A percentile compares a stretch with the other conserved stretches of the same genome.
Evolutionary conservation across 495 filamentous ascomycete species (phyloP).

Genomic region (Trichoderma virens): DNA sequence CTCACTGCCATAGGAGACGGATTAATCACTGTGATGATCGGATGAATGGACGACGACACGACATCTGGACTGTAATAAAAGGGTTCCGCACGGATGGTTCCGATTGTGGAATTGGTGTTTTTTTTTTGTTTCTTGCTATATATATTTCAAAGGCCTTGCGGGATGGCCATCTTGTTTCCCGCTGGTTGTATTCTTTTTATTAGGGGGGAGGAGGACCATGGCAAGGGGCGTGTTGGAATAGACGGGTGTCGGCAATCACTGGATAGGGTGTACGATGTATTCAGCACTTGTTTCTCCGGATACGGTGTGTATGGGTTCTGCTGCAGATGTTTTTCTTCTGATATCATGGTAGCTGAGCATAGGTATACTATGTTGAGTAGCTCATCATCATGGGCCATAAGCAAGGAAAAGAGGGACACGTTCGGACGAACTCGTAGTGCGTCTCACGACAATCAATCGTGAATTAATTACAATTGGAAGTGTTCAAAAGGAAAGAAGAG

Average conservation of each 20-base stretch:
- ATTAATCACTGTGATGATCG: slow-evolving; percentile 16
- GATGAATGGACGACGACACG: slow-evolving; percentile 19
- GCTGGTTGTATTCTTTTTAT: slow-evolving; percentile 1
- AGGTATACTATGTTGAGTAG: neutral
- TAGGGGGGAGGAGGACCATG: neutral
- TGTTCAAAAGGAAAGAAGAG: neutral
- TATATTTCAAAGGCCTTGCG: neutral
- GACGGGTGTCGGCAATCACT: slow-evolving; percentile 3
- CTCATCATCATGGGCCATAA: neutral
- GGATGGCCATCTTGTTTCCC: neutral
- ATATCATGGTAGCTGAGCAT: neutral
- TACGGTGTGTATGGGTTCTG: neutral
- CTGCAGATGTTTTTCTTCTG: neutral
- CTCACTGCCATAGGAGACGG: slow-evolving; percentile 4
- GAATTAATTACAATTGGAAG: neutral
- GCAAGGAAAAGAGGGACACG: neutral
- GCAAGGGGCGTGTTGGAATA: slow-evolving; percentile 6
- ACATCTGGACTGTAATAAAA: neutral
- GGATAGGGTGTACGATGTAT: neutral
- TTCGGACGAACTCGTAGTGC: neutral
- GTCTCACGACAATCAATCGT: neutral
- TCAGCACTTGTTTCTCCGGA: neutral
- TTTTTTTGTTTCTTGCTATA: neutral
- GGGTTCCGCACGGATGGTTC: neutral
- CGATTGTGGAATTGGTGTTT: neutral